Conservation (phyloP, 768 basidiomycete genomes). For the Lentinula lateritia region DNA sequence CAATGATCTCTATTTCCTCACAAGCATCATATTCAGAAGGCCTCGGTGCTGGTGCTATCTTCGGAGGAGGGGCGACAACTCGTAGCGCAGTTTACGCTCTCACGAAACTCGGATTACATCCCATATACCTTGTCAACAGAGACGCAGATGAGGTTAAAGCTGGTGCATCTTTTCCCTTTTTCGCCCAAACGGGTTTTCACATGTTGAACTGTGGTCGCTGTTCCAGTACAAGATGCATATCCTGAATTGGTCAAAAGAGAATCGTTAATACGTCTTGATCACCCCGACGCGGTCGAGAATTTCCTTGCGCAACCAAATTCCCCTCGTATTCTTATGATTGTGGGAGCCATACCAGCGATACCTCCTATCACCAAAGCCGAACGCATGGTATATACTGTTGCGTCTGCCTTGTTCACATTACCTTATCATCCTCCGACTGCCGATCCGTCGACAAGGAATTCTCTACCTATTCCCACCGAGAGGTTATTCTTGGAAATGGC, state of each 20-base stretch:
- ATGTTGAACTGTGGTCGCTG: background rate
- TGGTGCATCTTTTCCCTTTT: background rate
- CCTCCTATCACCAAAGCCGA: conserved; percentile 22
- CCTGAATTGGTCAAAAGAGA: conserved; percentile 16
- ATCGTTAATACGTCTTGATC: conserved; percentile 23
- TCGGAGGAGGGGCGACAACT: conserved; percentile 33
- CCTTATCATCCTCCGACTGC: conserved; percentile 18
- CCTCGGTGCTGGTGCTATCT: conserved; percentile 24
- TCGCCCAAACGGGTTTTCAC: background rate
- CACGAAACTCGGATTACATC: conserved; percentile 52
- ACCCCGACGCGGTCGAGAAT: conserved; percentile 23
- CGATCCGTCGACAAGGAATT: background rate
- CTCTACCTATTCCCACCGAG: conserved; percentile 21
- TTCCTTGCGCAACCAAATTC: conserved; percentile 19
- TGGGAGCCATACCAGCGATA: conserved; percentile 30
- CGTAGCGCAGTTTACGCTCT: conserved; percentile 33
- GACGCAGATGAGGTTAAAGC: conserved; percentile 24
- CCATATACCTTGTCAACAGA: conserved; percentile 30
- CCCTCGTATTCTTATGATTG: conserved; percentile 23
- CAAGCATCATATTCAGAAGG: conserved; percentile 15
- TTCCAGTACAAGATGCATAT: conserved; percentile 19
- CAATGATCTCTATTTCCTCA: conserved; percentile 11
- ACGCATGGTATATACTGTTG: conserved; percentile 27
- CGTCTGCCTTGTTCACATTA: conserved; percentile 22
- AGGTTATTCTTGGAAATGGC: conserved; percentile 32